Conservation (phyloP, 177 flowering plant genomes). For the Vitis hybrid region DNA sequence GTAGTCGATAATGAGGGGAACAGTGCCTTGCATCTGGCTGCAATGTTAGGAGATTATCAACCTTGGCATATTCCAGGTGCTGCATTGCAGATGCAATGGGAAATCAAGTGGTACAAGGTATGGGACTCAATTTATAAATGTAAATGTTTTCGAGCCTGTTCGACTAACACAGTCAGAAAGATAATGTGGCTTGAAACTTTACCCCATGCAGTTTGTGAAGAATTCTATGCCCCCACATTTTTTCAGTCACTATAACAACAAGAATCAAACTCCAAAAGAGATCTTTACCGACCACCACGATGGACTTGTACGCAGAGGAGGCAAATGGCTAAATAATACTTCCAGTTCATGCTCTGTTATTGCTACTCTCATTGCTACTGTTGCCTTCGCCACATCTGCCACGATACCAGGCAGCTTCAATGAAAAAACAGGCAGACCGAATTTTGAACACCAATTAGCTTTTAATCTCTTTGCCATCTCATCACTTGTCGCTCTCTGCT, state of each 20-base stretch:
- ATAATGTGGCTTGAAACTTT: too few relatives aligned
- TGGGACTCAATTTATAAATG: too few relatives aligned
- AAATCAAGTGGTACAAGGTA: slow-evolving; percentile 53
- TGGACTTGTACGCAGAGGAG: slow-evolving; percentile 16
- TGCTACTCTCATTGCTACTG: slow-evolving; percentile 35
- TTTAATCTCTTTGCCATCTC: slow-evolving; percentile 37
- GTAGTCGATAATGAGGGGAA: slow-evolving; percentile 25
- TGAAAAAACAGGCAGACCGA: slow-evolving; percentile 20
- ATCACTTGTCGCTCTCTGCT: slow-evolving; percentile 37
- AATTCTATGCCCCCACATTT: slow-evolving; percentile 17
- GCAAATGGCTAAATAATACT: slow-evolving; percentile 38
- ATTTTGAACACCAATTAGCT: slow-evolving; percentile 24
- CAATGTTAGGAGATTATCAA: slow-evolving; percentile 21
- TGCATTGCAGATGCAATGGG: slow-evolving; percentile 53
- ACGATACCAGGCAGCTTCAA: slow-evolving; percentile 34
- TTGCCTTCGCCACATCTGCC: slow-evolving; percentile 43
- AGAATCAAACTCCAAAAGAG: slow-evolving; percentile 23
- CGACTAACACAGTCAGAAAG: too few relatives aligned
- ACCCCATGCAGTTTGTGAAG: slow-evolving; percentile 23
- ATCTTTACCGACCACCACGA: slow-evolving; percentile 31
- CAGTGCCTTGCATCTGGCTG: slow-evolving; percentile 41
- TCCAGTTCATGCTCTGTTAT: slow-evolving; percentile 41
- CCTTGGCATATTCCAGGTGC: slow-evolving; percentile 50
- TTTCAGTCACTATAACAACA: slow-evolving; percentile 22
- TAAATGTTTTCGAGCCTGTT: too few relatives aligned